Base-by-base conservation (phyloP, 805 yeast genomes). In the Schizosaccharomyces lindneri region DNA sequence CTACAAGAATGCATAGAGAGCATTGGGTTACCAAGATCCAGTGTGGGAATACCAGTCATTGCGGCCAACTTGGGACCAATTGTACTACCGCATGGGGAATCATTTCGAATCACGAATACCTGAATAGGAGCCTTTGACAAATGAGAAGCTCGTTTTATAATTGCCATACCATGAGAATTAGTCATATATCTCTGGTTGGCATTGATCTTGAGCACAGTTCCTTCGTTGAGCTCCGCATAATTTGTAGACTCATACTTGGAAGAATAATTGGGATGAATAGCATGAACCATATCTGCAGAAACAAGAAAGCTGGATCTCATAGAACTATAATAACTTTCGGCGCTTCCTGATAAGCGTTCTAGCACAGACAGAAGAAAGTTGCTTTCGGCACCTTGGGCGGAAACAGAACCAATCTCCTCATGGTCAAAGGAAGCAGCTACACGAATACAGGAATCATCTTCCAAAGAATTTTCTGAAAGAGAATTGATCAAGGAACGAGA, bases 341-440 rank as follows among this genome's bases (percentile, higher is more conserved):
- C 9, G 41, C 41, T 36, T 3, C 73, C 72, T 0, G 88, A 78
- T 59, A 89, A 71, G 68, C 97, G 79, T 64, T 78, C 79, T 61
- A 89, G 70, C 43, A 87, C 77, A 66, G 87, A 85, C 27, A 93
- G 93, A 62, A 90, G 74, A 70, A 93, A 87, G 63, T 89, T 85
- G 1, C 97, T 87, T 68, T 87, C 89, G 0, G 98, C 98, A 65
- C 98, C 98, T 72, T 90, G 97, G 15, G 95, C 95, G 19, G 95
- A 84, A 7, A 81, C 76, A 1, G 97, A 88, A 0, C 98, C 98
- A 66, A 90, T 78, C 71, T 90, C 98, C 72, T 90, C 98, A 71
- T 93, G 97, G 70, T 90, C 98, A 71, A 93, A 90, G 63, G 89
- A 75, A 0, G 95, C 82, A 62, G 88, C 77, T 69, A 89, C 70